Base-by-base conservation (phyloP, 1,139 yeast genomes). In the Chernovozyma sophiae-reginae region DNA sequence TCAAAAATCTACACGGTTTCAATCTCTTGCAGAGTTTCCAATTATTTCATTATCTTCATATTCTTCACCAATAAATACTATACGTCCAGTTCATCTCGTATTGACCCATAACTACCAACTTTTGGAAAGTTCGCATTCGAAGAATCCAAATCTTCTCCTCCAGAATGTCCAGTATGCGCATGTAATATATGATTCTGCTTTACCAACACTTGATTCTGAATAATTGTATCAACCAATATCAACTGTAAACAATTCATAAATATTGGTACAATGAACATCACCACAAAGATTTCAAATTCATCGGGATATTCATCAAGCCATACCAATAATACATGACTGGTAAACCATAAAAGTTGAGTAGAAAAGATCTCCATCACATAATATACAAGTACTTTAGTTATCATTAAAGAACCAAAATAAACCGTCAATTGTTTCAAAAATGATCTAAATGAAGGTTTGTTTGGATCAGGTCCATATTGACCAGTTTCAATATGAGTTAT, bases 181-280 rank as follows among this genome's bases (percentile, higher is more conserved):
- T 12, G 36, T 24, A 22, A 28, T 4, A 8, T 15, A n/a, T 19
- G 17, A 32, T 33, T 33, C 22, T 28, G 13, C 27, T 33, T 23
- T 24, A 36, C 18, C 49, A 64, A 54, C 36, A 58, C 44, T 38
- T 67, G 71, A 45, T 65, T 63, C 56, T 85, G 87, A 48, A 92
- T 89, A 43, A 92, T 84, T 50, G 85, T 85, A 56, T 92, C 98
- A 31, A 92, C 80, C 45, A 92, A 75, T 34, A 86, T 75, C 53
- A 87, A 84, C 62, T 92, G 97, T 47, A 92, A 68, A 43, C 94
- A 80, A 58, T 92, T 90, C 83, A 92, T 78, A 15, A 81, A 58
- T 2, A 84, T 68, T 1, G 94, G 94, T 43, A 83, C 81, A 2
- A 87, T 74, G 55, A 90, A 77, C 80, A 90, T 84, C 32, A 92